Conservation (phyloP, 2,329 filamentous ascomycete genomes). For the Verticillium nonalfalfae region DNA sequence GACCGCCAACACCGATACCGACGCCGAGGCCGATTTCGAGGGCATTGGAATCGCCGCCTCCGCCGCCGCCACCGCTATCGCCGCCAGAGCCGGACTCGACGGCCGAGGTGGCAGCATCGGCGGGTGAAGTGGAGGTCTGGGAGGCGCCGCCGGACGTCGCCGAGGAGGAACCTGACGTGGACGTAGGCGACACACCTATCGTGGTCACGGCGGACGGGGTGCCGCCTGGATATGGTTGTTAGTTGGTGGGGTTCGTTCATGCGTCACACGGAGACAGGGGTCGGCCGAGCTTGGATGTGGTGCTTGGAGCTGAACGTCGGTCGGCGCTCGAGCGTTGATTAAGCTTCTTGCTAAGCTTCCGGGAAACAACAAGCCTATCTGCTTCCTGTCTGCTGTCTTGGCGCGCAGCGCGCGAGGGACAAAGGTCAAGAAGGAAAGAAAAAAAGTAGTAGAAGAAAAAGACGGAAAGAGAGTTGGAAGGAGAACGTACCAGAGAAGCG, state of each 20-base stretch:
- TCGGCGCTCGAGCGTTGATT: too few relatives aligned
- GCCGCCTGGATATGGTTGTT: not conserved
- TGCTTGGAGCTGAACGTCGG: not conserved
- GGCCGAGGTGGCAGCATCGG: not conserved
- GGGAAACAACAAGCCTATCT: too few relatives aligned
- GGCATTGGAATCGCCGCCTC: not conserved
- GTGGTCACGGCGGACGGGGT: not conserved
- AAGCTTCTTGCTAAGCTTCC: too few relatives aligned
- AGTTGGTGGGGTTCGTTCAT: not conserved
- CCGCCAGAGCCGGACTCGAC: not conserved
- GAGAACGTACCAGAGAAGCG: not conserved
- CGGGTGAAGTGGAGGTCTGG: not conserved
- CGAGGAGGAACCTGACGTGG: not conserved
- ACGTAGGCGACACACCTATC: not conserved
- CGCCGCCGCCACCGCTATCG: not conserved
- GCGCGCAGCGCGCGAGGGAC: not conserved
- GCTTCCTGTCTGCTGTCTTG: too few relatives aligned
- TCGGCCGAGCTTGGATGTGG: not conserved
- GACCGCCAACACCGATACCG: slow-evolving; percentile 24
- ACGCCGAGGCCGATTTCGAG: slow-evolving; percentile 1
- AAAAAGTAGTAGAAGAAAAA: not conserved
- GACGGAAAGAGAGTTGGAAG: not conserved
- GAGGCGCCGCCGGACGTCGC: not conserved
- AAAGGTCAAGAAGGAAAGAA: not conserved
- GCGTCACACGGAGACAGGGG: not conserved